These are phyloP conservation scores for Grifola frondosa DNA, from an alignment of 1,284 basidiomycete species.

Conservation along the genomic window DNA sequence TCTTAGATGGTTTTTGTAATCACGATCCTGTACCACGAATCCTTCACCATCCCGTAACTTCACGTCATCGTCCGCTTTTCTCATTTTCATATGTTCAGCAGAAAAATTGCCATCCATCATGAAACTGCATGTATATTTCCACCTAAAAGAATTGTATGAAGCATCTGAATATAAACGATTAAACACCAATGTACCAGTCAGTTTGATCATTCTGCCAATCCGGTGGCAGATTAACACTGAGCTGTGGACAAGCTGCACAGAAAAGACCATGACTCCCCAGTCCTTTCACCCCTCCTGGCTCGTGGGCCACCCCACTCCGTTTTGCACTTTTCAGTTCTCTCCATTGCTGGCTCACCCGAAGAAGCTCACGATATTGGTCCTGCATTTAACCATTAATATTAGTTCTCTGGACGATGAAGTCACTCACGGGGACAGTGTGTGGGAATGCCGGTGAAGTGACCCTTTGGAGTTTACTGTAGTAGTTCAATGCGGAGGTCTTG, in stretches of 20 bases:
- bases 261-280: neutral
- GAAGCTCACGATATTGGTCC: slow-evolving; percentile 9
- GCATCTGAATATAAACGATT: too few relatives aligned
- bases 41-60: neutral
- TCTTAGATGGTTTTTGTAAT: neutral
- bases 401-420: neutral
- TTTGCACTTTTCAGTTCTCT: neutral
- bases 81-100: slow-evolving; percentile 2
- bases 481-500: slow-evolving; percentile 6
- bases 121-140: neutral
- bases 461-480: slow-evolving; percentile 6
- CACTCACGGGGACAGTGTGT: slow-evolving; percentile 7
- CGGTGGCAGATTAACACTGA: neutral
- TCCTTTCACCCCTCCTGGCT: too few relatives aligned
- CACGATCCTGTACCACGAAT: neutral
- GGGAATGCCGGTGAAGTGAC: slow-evolving; percentile 4
- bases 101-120: slow-evolving; percentile 4
- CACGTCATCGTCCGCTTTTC: slow-evolving; percentile 2
- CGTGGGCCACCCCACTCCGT: too few relatives aligned
- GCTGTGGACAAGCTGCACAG: slow-evolving; percentile 2
- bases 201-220: neutral
- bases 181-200: neutral
- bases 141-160: too few relatives aligned
- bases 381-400: neutral
- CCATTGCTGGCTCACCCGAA: slow-evolving; percentile 9